A percentile compares a stretch with the other conserved stretches of the same genome.
Evolutionary conservation across 2,329 filamentous ascomycete genomes (phyloP).

Genomic region (Dactylellina drechsleri): DNA sequence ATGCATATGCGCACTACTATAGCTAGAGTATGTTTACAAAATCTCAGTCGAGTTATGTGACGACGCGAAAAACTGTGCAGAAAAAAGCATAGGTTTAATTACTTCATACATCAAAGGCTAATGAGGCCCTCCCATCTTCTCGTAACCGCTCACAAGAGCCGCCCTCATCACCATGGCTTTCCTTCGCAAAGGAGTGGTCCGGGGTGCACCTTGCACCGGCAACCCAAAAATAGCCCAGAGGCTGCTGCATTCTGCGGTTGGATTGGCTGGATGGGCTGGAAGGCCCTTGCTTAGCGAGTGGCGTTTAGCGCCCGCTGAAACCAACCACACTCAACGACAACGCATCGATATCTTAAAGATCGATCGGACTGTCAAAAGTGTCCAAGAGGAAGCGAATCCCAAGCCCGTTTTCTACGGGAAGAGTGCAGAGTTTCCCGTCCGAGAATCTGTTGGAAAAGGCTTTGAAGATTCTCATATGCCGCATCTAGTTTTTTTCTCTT

Average conservation of each 20-base stretch:
- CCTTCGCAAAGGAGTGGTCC: constrained; percentile 1
- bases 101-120: too few species aligned
- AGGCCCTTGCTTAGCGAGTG: constrained; percentile 9
- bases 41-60: too few species aligned
- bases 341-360: not conserved
- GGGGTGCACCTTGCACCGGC: not conserved
- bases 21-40: too few species aligned
- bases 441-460: constrained; percentile 9
- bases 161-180: constrained; percentile 10
- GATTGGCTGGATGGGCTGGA: constrained; percentile 26
- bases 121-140: too few species aligned
- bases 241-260: not conserved
- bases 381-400: constrained; percentile 39
- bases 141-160: constrained; percentile 38
- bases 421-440: not conserved
- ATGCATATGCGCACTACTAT: too few species aligned
- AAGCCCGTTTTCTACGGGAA: constrained; percentile 24
- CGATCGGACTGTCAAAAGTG: constrained; percentile 10
- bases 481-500: not conserved
- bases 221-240: constrained; percentile 34
- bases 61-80: too few species aligned
- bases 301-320: constrained; percentile 28
- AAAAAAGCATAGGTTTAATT: too few species aligned
- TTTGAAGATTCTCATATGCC: not conserved
- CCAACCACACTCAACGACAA: constrained; percentile 21